Base-by-base conservation (phyloP, 2,329 filamentous ascomycete species). In the Arthrobotrys musiformis region DNA sequence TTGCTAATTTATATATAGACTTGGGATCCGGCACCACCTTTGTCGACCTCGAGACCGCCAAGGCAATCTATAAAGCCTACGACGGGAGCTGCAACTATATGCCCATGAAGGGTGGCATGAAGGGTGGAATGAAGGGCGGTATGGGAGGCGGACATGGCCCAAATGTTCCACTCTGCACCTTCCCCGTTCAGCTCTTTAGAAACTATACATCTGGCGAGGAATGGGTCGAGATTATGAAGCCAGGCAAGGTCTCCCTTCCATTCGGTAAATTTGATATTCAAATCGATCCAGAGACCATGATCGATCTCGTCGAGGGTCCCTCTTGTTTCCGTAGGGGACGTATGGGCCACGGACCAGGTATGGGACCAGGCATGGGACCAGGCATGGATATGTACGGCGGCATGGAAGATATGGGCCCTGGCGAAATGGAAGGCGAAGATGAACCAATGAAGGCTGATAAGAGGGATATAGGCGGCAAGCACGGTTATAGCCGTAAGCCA, bases 41-140 rank as follows among this genome's bases (percentile, higher is more conserved):
- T 33, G 26, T 77, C 9, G 66, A 77, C 24, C 24, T 66, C 19
- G 66, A 67, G 3, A 70, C 73, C 13, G 61, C 61, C 2, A 30
- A 50, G 24, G 22, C 5, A 1, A 77, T 77, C 33, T 77, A 77
- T 42, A 54, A 70, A 26, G 64, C 56, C 8, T 77, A 67, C 30
- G 66, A 67, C 13, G 73, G 73, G 8, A 66, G 52, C 42, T 77
- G 73, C 42, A 52, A 17, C 22, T 33, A 40, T 28, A 30, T n/a
- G 4, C 48, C 46, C 19, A 15, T 2, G n/a, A n/a, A n/a, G n/a
- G n/a, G n/a, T n/a, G n/a, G n/a, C n/a, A n/a, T 15, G 13, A 15
- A 28, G 24, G 22, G 3, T 42, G 15, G 30, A 11, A n/a, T 50
- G 26, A 35, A n/a, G 9, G 46, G 24, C 22, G n/a, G n/a, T n/a